A percentile compares a stretch with the other conserved stretches of the same genome.
These are phyloP conservation scores for Kwoniella sp. DNA, from an alignment of 768 basidiomycete genomes.

Conservation along the genomic window DNA sequence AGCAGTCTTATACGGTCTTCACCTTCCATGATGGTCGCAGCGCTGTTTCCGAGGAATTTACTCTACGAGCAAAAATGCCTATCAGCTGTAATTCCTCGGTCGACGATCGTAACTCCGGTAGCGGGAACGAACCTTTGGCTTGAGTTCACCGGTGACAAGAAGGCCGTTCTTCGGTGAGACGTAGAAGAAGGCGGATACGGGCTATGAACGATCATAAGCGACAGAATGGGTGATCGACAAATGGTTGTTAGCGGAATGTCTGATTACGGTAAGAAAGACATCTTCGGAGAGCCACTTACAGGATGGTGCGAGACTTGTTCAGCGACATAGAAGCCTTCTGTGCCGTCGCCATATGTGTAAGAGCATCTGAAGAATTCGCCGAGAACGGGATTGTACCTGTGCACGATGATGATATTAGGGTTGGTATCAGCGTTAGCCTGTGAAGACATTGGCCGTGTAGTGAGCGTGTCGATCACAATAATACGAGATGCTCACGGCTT, in stretches of 20 bases:
- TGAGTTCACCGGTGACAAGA: constrained; percentile 84
- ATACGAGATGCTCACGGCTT: constrained; percentile 75
- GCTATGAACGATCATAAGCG: constrained; percentile 39
- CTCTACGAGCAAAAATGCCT: constrained; percentile 56
- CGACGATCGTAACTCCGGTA: not conserved
- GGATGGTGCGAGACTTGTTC: constrained; percentile 74
- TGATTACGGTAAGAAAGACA: not conserved
- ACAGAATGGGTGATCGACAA: too few relatives aligned
- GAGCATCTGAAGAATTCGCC: constrained; percentile 98
- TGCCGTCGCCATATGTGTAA: constrained; percentile 87
- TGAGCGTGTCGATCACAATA: not conserved
- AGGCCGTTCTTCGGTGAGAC: constrained; percentile 86
- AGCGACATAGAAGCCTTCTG: constrained; percentile 93
- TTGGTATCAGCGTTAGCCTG: not conserved
- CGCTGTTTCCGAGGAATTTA: constrained; percentile 94
- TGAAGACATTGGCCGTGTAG: not conserved
- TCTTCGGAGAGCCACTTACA: constrained; percentile 20
- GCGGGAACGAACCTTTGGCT: constrained; percentile 66
- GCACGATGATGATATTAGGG: too few relatives aligned
- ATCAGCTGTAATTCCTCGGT: constrained; percentile 7
- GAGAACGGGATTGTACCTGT: constrained; percentile 91
- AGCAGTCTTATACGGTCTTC: constrained; percentile 84
- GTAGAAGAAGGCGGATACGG: constrained; percentile 85
- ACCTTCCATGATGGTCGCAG: constrained; percentile 94
- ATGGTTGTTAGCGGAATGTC: not conserved